Evolutionary conservation across 768 basidiomycete genomes (phyloP).

Genomic region (Leccinum imitatum): DNA sequence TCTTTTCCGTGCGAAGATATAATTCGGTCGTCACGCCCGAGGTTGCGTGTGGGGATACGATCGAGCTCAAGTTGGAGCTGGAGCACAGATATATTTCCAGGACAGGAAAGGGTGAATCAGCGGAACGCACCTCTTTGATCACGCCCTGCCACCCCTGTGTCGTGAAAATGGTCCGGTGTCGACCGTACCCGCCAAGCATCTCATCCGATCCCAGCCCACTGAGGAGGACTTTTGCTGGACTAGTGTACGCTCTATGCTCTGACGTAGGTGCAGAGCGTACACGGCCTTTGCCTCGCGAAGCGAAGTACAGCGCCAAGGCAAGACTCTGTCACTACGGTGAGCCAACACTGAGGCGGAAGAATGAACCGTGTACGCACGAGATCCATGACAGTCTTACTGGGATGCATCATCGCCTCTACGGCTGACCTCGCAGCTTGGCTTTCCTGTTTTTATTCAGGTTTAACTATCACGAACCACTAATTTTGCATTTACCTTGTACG

Average conservation of each 20-base stretch:
- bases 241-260: slow-evolving; percentile 52
- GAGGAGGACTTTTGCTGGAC: slow-evolving; percentile 77
- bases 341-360: background rate
- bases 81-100: background rate
- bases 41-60: slow-evolving; percentile 83
- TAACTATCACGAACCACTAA: background rate
- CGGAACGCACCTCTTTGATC: slow-evolving; percentile 66
- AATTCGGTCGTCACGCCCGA: slow-evolving; percentile 93
- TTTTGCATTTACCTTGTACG: slow-evolving; percentile 57
- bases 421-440: slow-evolving; percentile 51
- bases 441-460: slow-evolving; percentile 46
- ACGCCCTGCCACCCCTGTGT: slow-evolving; percentile 71
- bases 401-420: slow-evolving; percentile 76
- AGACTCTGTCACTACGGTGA: slow-evolving; percentile 61
- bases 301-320: slow-evolving; percentile 90
- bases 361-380: slow-evolving; percentile 51
- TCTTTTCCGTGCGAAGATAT: slow-evolving; percentile 92
- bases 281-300: slow-evolving; percentile 75
- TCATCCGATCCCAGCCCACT: slow-evolving; percentile 96
- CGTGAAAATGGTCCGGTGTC: slow-evolving; percentile 78
- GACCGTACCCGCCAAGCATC: slow-evolving; percentile 88
- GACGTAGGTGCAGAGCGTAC: slow-evolving; percentile 41
- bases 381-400: slow-evolving; percentile 86
- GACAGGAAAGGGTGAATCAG: background rate
- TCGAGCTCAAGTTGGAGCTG: slow-evolving; percentile 89